Percentiles rank a stretch among this genome's conserved stretches.
Conservation (phyloP, 345 rosid genomes). For the Citrus mangshanensis region DNA sequence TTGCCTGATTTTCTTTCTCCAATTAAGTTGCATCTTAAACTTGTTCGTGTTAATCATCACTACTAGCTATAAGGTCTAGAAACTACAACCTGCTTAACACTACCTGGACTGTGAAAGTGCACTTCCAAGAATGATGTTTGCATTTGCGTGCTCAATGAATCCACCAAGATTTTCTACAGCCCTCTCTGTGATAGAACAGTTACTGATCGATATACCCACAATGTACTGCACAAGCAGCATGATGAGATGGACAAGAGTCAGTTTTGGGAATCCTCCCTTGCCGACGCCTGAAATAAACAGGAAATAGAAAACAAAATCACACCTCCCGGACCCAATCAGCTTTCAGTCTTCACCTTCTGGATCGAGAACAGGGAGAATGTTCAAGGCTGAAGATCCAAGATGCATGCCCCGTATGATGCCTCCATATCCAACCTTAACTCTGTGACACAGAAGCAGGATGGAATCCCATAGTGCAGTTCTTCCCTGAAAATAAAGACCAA, state of each 20-base stretch:
- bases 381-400: constrained; percentile 79
- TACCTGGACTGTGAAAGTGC: neutral
- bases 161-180: neutral
- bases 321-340: neutral
- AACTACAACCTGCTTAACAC: neutral
- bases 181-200: neutral
- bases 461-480: constrained; percentile 92
- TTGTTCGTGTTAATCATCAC: neutral
- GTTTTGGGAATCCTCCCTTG: neutral
- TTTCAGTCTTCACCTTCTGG: constrained; percentile 50
- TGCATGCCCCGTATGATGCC: constrained; percentile 84
- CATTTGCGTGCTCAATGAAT: neutral
- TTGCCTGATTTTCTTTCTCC: neutral
- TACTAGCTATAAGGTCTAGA: neutral
- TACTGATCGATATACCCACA: neutral
- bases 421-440: constrained; percentile 74
- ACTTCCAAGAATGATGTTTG: neutral
- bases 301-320: neutral
- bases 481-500: constrained; percentile 53
- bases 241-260: neutral
- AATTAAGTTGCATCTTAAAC: neutral
- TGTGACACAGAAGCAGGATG: constrained; percentile 68
- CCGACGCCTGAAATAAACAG: neutral
- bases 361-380: constrained; percentile 70
- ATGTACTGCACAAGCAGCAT: neutral